These are phyloP conservation scores for Candida xiaguanensis DNA, from an alignment of 805 yeast species.

Conservation along the genomic window DNA sequence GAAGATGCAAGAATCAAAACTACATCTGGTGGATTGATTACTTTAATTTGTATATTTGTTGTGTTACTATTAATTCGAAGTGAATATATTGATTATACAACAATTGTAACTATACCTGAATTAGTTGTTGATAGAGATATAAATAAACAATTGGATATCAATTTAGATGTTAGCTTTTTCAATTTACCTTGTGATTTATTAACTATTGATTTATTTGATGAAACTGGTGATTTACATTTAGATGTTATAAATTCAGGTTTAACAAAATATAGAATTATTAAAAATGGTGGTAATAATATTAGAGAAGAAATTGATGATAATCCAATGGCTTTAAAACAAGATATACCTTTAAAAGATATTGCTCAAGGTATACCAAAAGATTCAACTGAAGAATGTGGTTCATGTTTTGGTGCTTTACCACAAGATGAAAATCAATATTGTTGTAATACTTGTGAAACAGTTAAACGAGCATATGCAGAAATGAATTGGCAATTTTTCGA, in stretches of 20 bases:
- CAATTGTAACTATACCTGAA: conserved; percentile 70
- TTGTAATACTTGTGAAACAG: conserved; percentile 84
- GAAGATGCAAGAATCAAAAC: conserved; percentile 92
- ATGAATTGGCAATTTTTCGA: conserved; percentile 87
- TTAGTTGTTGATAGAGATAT: conserved; percentile 84
- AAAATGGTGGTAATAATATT: conserved; percentile 35
- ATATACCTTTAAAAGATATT: conserved; percentile 22
- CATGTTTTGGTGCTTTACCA: conserved; percentile 82
- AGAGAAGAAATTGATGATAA: conserved; percentile 28
- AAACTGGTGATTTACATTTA: conserved; percentile 77
- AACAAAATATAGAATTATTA: conserved; percentile 59
- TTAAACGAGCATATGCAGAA: conserved; percentile 71
- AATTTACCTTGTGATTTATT: conserved; percentile 80
- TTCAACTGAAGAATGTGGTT: conserved; percentile 60
- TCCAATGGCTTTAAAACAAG: conserved; percentile 19
- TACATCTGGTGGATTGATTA: conserved; percentile 84
- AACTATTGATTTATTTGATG: conserved; percentile 84
- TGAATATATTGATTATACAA: conserved; percentile 75
- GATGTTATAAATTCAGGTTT: conserved; percentile 73
- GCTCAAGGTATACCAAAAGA: conserved; percentile 31
- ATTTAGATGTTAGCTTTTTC: conserved; percentile 80
- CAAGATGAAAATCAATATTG: conserved; percentile 56
- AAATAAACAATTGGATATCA: conserved; percentile 70
- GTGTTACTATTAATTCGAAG: conserved; percentile 60
- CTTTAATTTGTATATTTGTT: conserved; percentile 62